phyloP scores from a whole-genome alignment of 2,329 filamentous ascomycete species.

The Penicillium polonicum region DNA sequence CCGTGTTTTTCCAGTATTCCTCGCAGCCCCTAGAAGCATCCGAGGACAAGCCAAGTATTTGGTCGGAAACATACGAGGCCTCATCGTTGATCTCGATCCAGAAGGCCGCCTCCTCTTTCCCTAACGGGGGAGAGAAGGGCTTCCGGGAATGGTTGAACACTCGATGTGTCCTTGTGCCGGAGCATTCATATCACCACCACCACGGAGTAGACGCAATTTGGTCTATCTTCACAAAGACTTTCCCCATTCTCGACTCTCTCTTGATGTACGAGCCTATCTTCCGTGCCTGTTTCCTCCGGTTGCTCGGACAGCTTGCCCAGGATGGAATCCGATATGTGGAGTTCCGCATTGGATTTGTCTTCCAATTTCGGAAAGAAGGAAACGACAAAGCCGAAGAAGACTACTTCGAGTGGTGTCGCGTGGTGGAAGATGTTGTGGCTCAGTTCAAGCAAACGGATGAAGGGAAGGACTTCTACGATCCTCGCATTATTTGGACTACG shows the following conservation, averaged over 20 bases:
- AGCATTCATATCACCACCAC: constrained; percentile 75
- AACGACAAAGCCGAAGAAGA: constrained; percentile 65
- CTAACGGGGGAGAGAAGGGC: constrained; percentile 65
- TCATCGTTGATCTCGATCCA: constrained; percentile 59
- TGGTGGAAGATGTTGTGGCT: constrained; percentile 74
- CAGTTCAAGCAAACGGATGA: constrained; percentile 70
- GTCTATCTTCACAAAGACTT: constrained; percentile 75
- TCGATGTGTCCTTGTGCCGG: constrained; percentile 68
- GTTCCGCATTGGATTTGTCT: constrained; percentile 71
- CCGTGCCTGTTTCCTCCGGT: constrained; percentile 67
- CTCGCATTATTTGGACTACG: constrained; percentile 80
- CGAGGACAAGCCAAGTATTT: constrained; percentile 56
- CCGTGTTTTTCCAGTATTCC: constrained; percentile 63
- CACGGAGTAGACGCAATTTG: constrained; percentile 82
- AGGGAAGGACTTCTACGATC: constrained; percentile 78
- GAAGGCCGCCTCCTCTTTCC: constrained; percentile 70
- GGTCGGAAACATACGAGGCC: constrained; percentile 63
- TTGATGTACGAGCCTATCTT: constrained; percentile 91
- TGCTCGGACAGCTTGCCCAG: constrained; percentile 69
- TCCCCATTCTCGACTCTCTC: constrained; percentile 69
- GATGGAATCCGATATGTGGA: constrained; percentile 88
- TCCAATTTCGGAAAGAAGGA: constrained; percentile 66
- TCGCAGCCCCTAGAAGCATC: constrained; percentile 47
- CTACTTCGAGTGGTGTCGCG: constrained; percentile 67
- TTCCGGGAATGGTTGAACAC: constrained; percentile 77